Base-by-base conservation (phyloP, 2,329 filamentous ascomycete genomes). In the Fonsecaea monophora region DNA sequence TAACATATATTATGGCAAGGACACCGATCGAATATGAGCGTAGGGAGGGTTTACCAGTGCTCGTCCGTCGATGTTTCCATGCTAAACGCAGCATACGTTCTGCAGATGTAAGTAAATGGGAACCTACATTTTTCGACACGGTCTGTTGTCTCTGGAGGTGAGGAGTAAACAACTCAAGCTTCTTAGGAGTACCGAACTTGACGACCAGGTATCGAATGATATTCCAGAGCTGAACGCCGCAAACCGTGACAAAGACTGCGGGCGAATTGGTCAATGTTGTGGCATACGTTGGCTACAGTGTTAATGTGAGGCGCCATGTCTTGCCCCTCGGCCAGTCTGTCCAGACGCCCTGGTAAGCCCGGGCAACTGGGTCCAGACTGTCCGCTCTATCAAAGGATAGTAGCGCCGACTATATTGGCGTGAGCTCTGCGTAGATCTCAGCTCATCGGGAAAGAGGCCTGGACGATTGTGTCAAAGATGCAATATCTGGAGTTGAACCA, bases 251-350 rank as follows among this genome's bases (percentile, higher is more conserved):
- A 62, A 72, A 68, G 8, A 70, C 35, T 34, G 70, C 64, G 9
- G 72, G 13, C 6, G 70, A 65, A 15, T 67, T 69, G 34, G 69
- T 70, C 50, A 73, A 40, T 13, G 71, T 60, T 4, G 45, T 55
- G 13, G 71, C 65, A n/a, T 67, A 18, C 15, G 53, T 59, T 15
- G 70, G 63, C 18, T 35, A 61, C 9, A 73, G 53, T 7, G 69
- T 73, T 38, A 64, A 65, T 4, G 71, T 73, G 1, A 68, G 61
- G 2, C 71, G 70, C 58, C 68, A 66, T 45, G 64, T 55, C 25
- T 40, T 62, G 21, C 68, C 66, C 18, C 60, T 67, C 2, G 70
- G 65, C 60, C 61, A 71, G 53, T 71, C 53, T 35, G 61, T 70
- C 70, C 70, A 71, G 18, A 70, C 25, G 12, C 70, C 70, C 48